Percentiles rank a stretch among this genome's conserved stretches.
phyloP scores from a whole-genome alignment of 495 filamentous ascomycete species.

The Rostrohypoxylon terebratum region DNA sequence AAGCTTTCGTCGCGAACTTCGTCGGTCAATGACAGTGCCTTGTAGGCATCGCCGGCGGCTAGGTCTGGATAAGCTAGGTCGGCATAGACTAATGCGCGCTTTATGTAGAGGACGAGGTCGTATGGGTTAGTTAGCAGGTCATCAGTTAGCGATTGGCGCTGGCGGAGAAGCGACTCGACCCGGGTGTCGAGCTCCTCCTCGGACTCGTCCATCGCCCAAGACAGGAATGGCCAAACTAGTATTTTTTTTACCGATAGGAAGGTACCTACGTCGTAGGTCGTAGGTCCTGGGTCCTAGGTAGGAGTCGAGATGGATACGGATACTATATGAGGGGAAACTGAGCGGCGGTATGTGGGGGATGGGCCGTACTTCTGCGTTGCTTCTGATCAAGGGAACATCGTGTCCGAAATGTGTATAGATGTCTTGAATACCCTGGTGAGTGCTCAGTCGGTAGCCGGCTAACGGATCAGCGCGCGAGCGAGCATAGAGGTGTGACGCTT shows the following conservation, averaged over 20 bases:
- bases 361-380: conserved; percentile 37
- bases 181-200: conserved; percentile 53
- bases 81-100: conserved; percentile 76
- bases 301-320: conserved; percentile 32
- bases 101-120: conserved; percentile 79
- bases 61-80: conserved; percentile 88
- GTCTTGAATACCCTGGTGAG: conserved; percentile 18
- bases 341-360: conserved; percentile 28
- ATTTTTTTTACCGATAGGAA: conserved; percentile 34
- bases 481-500: conserved; percentile 28
- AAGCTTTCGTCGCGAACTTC: conserved; percentile 76
- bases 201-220: conserved; percentile 55
- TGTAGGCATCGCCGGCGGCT: conserved; percentile 89
- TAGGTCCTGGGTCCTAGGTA: background rate
- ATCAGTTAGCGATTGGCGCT: conserved; percentile 61
- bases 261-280: background rate
- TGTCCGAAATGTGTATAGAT: conserved; percentile 30
- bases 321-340: conserved; percentile 22
- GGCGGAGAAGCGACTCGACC: conserved; percentile 56
- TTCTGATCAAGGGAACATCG: conserved; percentile 38
- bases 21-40: conserved; percentile 85
- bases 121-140: conserved; percentile 71
- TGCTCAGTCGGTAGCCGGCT: conserved; percentile 7
- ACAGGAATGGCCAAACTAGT: conserved; percentile 30
- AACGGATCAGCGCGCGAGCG: conserved; percentile 32